Percentiles rank a stretch among this genome's conserved stretches.
phyloP scores from a whole-genome alignment of 768 basidiomycete species.

The Fomitopsis serialis region DNA sequence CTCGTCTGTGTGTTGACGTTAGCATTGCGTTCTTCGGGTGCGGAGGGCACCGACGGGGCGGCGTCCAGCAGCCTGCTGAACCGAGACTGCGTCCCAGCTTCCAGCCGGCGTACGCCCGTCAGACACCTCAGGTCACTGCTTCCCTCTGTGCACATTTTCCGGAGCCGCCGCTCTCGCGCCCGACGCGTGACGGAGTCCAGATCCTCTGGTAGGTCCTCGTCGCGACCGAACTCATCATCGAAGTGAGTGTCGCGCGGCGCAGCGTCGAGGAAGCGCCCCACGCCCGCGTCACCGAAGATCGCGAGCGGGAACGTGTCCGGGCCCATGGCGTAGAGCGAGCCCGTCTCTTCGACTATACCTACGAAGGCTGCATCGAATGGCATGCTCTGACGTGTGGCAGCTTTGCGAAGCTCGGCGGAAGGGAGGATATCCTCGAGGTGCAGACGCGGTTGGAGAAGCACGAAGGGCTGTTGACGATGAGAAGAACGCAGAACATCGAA shows the following conservation, averaged over 20 bases:
- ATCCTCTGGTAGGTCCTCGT: conserved; percentile 31
- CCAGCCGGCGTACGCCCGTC: conserved; percentile 53
- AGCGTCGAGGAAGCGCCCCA: conserved; percentile 27
- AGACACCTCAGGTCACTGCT: conserved; percentile 50
- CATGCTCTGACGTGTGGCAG: conserved; percentile 36
- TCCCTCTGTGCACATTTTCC: conserved; percentile 33
- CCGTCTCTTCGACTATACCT: conserved; percentile 66
- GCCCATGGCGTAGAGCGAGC: conserved; percentile 82
- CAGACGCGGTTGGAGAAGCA: conserved; percentile 83
- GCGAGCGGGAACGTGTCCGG: conserved; percentile 79
- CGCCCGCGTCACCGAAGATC: conserved; percentile 48
- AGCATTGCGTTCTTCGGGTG: conserved; percentile 12
- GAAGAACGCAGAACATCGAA: conserved; percentile 64
- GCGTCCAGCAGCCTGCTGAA: conserved; percentile 56
- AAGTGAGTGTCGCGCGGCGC: conserved; percentile 24
- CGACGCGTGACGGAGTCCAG: conserved; percentile 38
- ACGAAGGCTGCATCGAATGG: conserved; percentile 73
- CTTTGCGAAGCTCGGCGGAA: conserved; percentile 27
- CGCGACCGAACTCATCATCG: conserved; percentile 8
- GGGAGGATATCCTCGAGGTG: conserved; percentile 70
- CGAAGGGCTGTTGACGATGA: conserved; percentile 57
- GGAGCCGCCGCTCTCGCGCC: conserved; percentile 34
- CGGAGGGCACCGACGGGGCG: conserved; percentile 34
- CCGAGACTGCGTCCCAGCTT: conserved; percentile 36
- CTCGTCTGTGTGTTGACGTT: neutral